Evolutionary conservation across 177 flowering plant genomes (phyloP).

Genomic region (Telopea speciosissima): DNA sequence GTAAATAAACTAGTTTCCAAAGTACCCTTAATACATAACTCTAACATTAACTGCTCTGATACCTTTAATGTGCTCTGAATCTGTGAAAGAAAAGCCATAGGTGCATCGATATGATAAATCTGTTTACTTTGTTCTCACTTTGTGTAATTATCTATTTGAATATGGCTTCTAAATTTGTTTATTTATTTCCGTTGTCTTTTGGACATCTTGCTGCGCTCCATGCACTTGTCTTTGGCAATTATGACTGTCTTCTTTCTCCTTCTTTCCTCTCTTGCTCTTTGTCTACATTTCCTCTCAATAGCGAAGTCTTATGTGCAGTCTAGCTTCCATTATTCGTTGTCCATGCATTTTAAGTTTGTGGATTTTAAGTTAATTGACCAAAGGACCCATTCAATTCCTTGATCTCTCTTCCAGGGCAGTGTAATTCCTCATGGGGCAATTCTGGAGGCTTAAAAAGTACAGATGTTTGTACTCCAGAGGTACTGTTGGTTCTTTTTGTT

Average conservation of each 20-base stretch:
- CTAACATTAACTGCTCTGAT: too few relatives aligned
- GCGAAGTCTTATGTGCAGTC: neutral
- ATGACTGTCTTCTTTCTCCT: neutral
- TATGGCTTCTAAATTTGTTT: too few relatives aligned
- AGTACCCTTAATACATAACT: too few relatives aligned
- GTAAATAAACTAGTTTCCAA: too few relatives aligned
- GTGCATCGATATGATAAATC: too few relatives aligned
- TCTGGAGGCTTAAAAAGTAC: slow-evolving; percentile 59
- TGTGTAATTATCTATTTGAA: too few relatives aligned
- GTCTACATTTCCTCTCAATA: neutral
- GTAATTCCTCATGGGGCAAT: slow-evolving; percentile 40
- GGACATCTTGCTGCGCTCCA: neutral
- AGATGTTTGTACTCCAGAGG: slow-evolving; percentile 74
- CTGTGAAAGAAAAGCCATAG: too few relatives aligned
- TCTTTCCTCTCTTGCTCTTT: neutral
- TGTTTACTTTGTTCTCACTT: too few relatives aligned
- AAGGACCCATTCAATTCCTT: slow-evolving; percentile 3
- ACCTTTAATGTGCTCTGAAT: too few relatives aligned
- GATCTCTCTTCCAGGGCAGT: slow-evolving; percentile 31
- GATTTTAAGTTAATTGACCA: neutral
- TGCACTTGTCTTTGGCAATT: neutral
- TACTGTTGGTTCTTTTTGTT: slow-evolving; percentile 21
- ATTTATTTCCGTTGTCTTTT: too few relatives aligned
- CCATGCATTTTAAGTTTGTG: slow-evolving; percentile 1
- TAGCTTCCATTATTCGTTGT: neutral